These are phyloP conservation scores for Acacia pycnantha DNA, from an alignment of 331 rosid genomes.

Conservation along the genomic window DNA sequence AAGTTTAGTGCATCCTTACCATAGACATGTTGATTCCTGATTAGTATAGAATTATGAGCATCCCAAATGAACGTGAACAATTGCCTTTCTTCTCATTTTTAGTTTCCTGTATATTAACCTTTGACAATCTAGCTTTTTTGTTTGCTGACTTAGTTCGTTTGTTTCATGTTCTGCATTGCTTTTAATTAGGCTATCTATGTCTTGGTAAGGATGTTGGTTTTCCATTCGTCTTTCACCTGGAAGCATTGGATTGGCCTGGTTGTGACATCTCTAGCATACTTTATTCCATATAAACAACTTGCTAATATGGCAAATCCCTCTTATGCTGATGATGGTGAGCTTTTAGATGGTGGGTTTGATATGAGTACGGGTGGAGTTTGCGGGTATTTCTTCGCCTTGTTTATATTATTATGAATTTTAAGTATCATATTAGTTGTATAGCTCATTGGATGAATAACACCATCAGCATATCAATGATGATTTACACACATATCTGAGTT, in stretches of 20 bases:
- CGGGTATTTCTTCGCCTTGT: slow-evolving; percentile 56
- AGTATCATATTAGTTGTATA: neutral
- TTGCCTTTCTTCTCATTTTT: slow-evolving; percentile 2
- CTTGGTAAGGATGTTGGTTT: slow-evolving; percentile 66
- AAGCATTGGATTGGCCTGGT: slow-evolving; percentile 88
- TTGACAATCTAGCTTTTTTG: neutral
- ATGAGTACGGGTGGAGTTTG: slow-evolving; percentile 92
- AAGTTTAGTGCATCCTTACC: neutral
- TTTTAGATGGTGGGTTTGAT: slow-evolving; percentile 95
- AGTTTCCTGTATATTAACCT: neutral
- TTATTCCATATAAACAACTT: slow-evolving; percentile 78
- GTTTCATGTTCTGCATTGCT: slow-evolving; percentile 3
- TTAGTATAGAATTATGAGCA: neutral
- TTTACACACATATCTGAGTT: neutral
- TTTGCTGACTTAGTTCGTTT: slow-evolving; percentile 5
- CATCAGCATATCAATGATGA: neutral
- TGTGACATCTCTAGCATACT: slow-evolving; percentile 72
- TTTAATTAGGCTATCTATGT: slow-evolving; percentile 59
- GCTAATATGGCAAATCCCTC: slow-evolving; percentile 79
- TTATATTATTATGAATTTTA: neutral
- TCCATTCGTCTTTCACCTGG: slow-evolving; percentile 90
- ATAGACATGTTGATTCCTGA: neutral
- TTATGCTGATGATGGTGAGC: slow-evolving; percentile 77
- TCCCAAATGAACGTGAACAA: neutral
- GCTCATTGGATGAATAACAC: neutral